These are phyloP conservation scores for Amniculicola lignicola DNA, from an alignment of 495 filamentous ascomycete genomes.

Conservation along the genomic window DNA sequence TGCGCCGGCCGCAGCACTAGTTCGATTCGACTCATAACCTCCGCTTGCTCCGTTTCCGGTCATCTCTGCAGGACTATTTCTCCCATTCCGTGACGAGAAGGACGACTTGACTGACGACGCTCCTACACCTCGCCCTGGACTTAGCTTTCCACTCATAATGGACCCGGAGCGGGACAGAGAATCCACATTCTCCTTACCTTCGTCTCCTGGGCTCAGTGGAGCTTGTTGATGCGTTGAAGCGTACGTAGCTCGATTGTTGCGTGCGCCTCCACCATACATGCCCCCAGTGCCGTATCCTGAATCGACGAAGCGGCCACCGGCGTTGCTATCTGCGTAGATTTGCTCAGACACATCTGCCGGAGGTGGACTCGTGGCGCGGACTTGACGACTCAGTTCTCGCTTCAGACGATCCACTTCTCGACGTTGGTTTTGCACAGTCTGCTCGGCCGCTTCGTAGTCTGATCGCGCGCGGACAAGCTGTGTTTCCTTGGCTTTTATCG, in stretches of 20 bases:
- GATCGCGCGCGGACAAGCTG: constrained; percentile 87
- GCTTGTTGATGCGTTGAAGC: too few relatives aligned
- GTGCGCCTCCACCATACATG: constrained; percentile 35
- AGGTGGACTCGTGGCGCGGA: constrained; percentile 44
- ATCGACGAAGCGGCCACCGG: constrained; percentile 21
- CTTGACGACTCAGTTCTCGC: constrained; percentile 60
- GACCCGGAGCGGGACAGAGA: constrained; percentile 28
- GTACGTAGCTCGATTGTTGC: constrained; percentile 37
- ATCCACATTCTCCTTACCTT: constrained; percentile 54
- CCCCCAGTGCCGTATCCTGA: constrained; percentile 45
- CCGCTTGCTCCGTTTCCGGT: constrained; percentile 35
- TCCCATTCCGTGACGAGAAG: constrained; percentile 33
- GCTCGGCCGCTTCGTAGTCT: constrained; percentile 85
- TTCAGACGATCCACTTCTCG: constrained; percentile 92
- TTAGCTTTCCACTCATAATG: constrained; percentile 48
- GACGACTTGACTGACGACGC: constrained; percentile 37
- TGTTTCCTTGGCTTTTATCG: constrained; percentile 97
- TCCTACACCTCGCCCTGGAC: constrained; percentile 46
- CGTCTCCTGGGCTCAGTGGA: constrained; percentile 27
- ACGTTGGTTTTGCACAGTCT: constrained; percentile 73
- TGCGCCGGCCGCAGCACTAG: constrained; percentile 62
- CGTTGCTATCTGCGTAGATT: constrained; percentile 28
- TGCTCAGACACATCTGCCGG: constrained; percentile 40
- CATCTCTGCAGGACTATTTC: constrained; percentile 28
- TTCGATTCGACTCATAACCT: not conserved